A percentile compares a stretch with the other conserved stretches of the same genome.
phyloP scores from a whole-genome alignment of 139 green algal species.

The Picochlorum sp. region DNA sequence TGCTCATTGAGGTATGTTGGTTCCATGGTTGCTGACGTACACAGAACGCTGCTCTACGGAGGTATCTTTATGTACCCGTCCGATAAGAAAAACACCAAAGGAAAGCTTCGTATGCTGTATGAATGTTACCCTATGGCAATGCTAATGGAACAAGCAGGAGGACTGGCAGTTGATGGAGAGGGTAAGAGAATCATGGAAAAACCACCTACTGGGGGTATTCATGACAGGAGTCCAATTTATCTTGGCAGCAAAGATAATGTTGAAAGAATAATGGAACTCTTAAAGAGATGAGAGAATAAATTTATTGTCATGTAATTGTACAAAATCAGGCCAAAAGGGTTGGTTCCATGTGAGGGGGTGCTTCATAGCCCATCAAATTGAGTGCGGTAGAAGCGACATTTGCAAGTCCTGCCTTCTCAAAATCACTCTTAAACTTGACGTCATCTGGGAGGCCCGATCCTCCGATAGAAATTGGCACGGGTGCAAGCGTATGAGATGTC shows the following conservation, averaged over 20 bases:
- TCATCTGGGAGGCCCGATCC: slow-evolving; percentile 68
- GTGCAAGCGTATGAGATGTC: slow-evolving; percentile 89
- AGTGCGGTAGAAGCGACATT: slow-evolving; percentile 91
- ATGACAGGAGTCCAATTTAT: slow-evolving; percentile 49
- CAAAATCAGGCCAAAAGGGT: slow-evolving; percentile 39
- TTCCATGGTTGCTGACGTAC: slow-evolving; percentile 70
- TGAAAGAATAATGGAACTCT: slow-evolving; percentile 21
- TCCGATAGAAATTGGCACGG: slow-evolving; percentile 83
- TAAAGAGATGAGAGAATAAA: neutral
- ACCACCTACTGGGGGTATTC: slow-evolving; percentile 28
- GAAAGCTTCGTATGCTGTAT: slow-evolving; percentile 70
- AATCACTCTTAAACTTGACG: slow-evolving; percentile 61
- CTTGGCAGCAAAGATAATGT: slow-evolving; percentile 42
- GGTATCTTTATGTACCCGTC: slow-evolving; percentile 68
- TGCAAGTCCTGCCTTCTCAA: slow-evolving; percentile 76
- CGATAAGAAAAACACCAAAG: slow-evolving; percentile 53
- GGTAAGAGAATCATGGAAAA: slow-evolving; percentile 39
- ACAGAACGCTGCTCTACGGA: slow-evolving; percentile 67
- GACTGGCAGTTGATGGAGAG: slow-evolving; percentile 29
- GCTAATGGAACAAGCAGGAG: slow-evolving; percentile 50
- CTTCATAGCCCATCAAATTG: slow-evolving; percentile 82
- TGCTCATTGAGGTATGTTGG: slow-evolving; percentile 59
- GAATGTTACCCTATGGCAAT: slow-evolving; percentile 64
- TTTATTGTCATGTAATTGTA: no score
- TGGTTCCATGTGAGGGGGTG: slow-evolving; percentile 64